Evolutionary conservation across 768 basidiomycete genomes (phyloP).

Genomic region (Hortiboletus campestris): DNA sequence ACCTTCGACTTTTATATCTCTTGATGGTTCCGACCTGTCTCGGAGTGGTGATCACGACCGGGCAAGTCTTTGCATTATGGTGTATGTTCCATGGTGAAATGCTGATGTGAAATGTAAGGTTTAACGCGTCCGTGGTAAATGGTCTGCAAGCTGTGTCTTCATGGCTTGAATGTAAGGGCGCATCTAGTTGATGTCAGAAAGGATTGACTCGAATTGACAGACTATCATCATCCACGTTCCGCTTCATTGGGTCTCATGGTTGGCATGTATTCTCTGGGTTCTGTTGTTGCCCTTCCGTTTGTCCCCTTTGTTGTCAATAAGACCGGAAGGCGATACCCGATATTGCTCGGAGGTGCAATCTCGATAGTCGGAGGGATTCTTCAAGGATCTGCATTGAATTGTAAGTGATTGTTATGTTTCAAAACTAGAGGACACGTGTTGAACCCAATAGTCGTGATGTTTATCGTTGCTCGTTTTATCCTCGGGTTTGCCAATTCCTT

Average conservation of each 20-base stretch:
- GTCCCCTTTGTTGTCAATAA: too few relatives aligned
- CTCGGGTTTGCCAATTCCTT: slow-evolving; percentile 15
- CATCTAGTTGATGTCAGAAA: not conserved
- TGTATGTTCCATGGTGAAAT: not conserved
- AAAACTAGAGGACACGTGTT: too few relatives aligned
- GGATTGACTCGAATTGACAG: not conserved
- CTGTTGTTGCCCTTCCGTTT: too few relatives aligned
- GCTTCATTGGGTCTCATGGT: too few relatives aligned
- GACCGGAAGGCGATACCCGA: not conserved
- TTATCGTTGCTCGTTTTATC: slow-evolving; percentile 17
- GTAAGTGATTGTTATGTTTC: not conserved
- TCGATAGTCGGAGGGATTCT: slow-evolving; percentile 10
- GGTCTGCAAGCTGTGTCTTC: slow-evolving; percentile 58
- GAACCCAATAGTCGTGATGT: not conserved
- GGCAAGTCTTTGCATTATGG: slow-evolving; percentile 1
- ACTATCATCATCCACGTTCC: too few relatives aligned
- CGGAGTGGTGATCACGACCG: slow-evolving; percentile 12
- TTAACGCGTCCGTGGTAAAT: slow-evolving; percentile 56
- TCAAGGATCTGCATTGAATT: not conserved
- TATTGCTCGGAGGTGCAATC: slow-evolving; percentile 10
- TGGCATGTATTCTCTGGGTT: too few relatives aligned
- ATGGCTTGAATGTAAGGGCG: slow-evolving; percentile 49
- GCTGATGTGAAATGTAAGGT: slow-evolving; percentile 12
- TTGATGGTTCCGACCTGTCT: not conserved
- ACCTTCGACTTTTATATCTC: too few relatives aligned